phyloP scores from a whole-genome alignment of 768 basidiomycete genomes.

The Grammothele lineata region DNA sequence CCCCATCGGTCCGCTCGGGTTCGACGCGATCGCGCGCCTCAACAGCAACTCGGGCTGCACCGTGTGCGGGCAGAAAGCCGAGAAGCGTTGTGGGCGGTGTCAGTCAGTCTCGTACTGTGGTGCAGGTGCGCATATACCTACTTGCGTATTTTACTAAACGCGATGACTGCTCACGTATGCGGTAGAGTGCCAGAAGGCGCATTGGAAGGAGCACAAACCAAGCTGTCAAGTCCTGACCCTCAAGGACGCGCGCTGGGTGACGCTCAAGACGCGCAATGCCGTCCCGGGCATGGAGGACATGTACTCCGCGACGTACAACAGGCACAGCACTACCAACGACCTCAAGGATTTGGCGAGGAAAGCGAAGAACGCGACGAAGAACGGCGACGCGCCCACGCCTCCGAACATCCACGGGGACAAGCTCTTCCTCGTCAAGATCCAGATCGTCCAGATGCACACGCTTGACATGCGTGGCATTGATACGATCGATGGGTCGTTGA shows the following conservation, averaged over 20 bases:
- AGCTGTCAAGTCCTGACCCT: conserved; percentile 32
- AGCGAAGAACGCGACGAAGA: background rate
- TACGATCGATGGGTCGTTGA: too few relatives aligned
- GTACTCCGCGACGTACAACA: conserved; percentile 1
- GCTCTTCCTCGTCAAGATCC: conserved; percentile 37
- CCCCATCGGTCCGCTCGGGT: conserved; percentile 32
- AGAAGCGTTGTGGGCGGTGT: conserved; percentile 33
- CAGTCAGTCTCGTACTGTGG: conserved; percentile 34
- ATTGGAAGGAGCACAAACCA: conserved; percentile 37
- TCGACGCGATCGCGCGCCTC: conserved; percentile 33
- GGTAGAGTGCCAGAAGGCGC: conserved; percentile 13
- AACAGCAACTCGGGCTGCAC: conserved; percentile 33
- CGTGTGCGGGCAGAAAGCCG: conserved; percentile 33
- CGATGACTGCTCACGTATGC: too few relatives aligned
- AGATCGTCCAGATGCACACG: conserved; percentile 11
- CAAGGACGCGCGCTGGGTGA: conserved; percentile 34
- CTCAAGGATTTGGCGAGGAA: background rate
- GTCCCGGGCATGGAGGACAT: too few relatives aligned
- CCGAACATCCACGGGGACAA: conserved; percentile 32
- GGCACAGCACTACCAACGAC: background rate
- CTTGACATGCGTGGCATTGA: too few relatives aligned
- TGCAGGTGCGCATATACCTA: conserved; percentile 19
- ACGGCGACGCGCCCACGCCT: conserved; percentile 9
- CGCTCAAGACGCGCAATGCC: conserved; percentile 17
- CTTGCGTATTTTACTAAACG: too few relatives aligned